Conservation (phyloP, 805 yeast species). For the Cyberlindnera mycetangii region DNA sequence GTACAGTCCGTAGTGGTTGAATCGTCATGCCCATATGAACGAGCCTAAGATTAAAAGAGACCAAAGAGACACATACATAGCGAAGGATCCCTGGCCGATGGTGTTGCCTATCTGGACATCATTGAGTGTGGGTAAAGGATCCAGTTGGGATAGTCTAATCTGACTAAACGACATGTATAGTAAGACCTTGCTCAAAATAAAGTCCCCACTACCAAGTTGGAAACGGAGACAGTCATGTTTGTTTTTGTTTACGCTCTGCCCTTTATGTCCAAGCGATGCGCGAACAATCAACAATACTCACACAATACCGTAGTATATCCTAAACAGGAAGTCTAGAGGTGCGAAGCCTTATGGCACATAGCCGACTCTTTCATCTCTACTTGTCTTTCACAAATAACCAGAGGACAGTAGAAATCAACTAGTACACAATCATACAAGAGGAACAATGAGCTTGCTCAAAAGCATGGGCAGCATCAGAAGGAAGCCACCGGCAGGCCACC, state of each 20-base stretch:
- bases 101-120: constrained; percentile 47
- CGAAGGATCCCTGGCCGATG: constrained; percentile 68
- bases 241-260: constrained; percentile 15
- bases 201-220: not conserved
- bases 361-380: not conserved
- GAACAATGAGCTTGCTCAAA: not conserved
- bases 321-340: constrained; percentile 6
- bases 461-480: constrained; percentile 1
- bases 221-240: not conserved
- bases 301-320: no score
- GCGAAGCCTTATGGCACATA: constrained; percentile 6
- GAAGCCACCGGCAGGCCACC: constrained; percentile 11
- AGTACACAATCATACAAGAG: no score
- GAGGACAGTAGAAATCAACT: no score
- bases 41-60: not conserved
- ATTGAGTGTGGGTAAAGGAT: constrained; percentile 46
- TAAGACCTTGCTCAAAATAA: no score
- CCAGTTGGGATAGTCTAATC: constrained; percentile 43
- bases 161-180: constrained; percentile 18
- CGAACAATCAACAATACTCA: not conserved
- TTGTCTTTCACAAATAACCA: not conserved
- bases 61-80: constrained; percentile 38
- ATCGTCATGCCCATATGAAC: no score
- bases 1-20: no score
- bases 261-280: not conserved